phyloP scores from a whole-genome alignment of 306 rosid genomes.

The Mimosa pudica region DNA sequence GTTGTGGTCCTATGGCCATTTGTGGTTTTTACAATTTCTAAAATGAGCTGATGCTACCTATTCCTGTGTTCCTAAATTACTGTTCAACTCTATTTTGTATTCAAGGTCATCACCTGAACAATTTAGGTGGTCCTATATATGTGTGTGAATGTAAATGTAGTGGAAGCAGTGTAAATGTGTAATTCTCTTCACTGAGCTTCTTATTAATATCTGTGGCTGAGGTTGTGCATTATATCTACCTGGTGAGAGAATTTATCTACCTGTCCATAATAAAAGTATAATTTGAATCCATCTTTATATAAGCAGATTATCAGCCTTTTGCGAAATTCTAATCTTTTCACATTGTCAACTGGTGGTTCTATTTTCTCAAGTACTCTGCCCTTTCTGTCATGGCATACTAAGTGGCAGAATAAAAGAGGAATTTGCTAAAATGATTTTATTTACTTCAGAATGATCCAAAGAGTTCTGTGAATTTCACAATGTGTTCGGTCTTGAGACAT shows the following conservation, averaged over 20 bases:
- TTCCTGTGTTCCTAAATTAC: neutral
- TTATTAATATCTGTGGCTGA: neutral
- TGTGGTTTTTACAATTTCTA: neutral
- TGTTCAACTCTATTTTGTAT: neutral
- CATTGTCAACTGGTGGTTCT: neutral
- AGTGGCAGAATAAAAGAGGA: slow-evolving; percentile 9
- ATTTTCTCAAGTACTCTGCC: neutral
- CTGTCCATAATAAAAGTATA: neutral
- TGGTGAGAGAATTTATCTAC: neutral
- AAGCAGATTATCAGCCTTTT: neutral
- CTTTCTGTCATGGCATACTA: neutral
- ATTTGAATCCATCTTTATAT: neutral
- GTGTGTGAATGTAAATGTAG: neutral
- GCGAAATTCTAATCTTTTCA: neutral
- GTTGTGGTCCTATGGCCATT: slow-evolving; percentile 1
- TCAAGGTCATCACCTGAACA: neutral
- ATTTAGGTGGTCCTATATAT: neutral
- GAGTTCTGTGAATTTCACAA: neutral
- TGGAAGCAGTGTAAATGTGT: neutral
- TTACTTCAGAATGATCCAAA: slow-evolving; percentile 2
- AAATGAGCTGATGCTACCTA: neutral
- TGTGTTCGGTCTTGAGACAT: slow-evolving; percentile 12
- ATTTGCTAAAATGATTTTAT: neutral
- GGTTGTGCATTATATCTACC: neutral
- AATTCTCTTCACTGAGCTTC: neutral